Base-by-base conservation (phyloP, 768 basidiomycete species). In the button mushroom (Agaricus bisporus) region DNA sequence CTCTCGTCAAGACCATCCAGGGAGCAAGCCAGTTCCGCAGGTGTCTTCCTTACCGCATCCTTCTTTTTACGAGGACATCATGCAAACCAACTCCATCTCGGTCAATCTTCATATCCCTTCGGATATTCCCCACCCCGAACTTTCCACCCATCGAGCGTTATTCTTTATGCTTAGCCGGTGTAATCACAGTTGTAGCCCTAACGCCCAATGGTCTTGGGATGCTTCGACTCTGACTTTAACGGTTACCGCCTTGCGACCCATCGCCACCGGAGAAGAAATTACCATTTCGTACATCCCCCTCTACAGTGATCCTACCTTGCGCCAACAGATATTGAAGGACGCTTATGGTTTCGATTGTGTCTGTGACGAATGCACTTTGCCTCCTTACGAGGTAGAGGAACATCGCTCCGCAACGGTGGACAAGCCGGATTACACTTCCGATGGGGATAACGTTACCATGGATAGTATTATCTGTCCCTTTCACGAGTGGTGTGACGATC, bases 131-230 rank as follows among this genome's bases (percentile, higher is more conserved):
- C 49, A 58, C 28, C 59, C 61, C 35, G 52, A 51, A 36, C 44
- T 49, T 22, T 17, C 20, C 28, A 54, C 73, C 41, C 76, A 79
- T 49, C 74, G 76, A 14, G 76, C 67, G 1, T 66, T 73, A 0
- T 77, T 74, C 59, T 66, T 72, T 8, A 61, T 62, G 26, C 68
- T 76, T 20, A 73, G 73, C 57, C 68, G 76, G 14, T 65, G 65
- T 29, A 79, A 79, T 55, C 77, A 79, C 52, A 74, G 75, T 55
- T 79, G 77, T 54, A 70, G 70, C 15, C 73, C 75, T 4, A 76
- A 77, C 56, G 73, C 71, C 3, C 66, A 66, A 9, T 60, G 72
- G 36, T 72, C 68, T 54, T 79, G 76, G 74, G 66, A 76, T 50
- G 61, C 63, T 15, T 57, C 64, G 5, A 66, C 68, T 0, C 68